Conservation (phyloP, 768 basidiomycete species). For the Termitomyces sp. region DNA sequence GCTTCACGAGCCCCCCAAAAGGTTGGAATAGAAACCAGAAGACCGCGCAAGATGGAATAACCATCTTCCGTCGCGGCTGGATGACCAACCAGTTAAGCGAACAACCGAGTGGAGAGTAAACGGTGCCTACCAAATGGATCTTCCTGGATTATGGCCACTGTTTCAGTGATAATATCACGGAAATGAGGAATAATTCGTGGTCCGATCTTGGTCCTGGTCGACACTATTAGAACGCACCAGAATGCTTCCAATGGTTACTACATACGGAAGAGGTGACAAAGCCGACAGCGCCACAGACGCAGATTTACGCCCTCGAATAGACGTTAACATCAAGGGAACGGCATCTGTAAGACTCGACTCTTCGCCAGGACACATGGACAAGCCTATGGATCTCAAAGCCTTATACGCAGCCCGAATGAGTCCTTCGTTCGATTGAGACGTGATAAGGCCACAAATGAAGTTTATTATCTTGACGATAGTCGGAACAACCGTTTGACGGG, state of each 20-base stretch:
- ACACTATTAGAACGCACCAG: not conserved
- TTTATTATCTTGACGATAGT: constrained; percentile 50
- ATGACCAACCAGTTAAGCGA: not conserved
- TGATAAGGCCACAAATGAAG: constrained; percentile 43
- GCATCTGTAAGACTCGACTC: constrained; percentile 54
- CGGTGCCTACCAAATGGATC: constrained; percentile 27
- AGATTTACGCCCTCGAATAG: constrained; percentile 34
- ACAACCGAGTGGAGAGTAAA: not conserved
- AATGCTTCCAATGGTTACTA: constrained; percentile 6
- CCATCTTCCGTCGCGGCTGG: constrained; percentile 28
- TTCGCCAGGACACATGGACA: constrained; percentile 58
- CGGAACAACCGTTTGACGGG: constrained; percentile 46
- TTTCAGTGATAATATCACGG: constrained; percentile 60
- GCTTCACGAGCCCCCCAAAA: constrained; percentile 73
- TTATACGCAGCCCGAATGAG: constrained; percentile 46
- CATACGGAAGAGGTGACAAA: constrained; percentile 59
- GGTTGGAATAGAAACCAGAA: constrained; percentile 71
- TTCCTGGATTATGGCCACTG: constrained; percentile 42
- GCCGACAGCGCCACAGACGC: constrained; percentile 44
- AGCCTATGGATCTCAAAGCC: constrained; percentile 55
- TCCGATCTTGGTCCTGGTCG: constrained; percentile 62
- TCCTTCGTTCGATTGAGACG: constrained; percentile 31
- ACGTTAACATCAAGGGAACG: constrained; percentile 52
- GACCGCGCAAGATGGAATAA: constrained; percentile 52
- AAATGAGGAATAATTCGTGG: constrained; percentile 88